Evolutionary conservation across 352 stramenopile species (phyloP).

Genomic region (Globisporangium apiculatum): DNA sequence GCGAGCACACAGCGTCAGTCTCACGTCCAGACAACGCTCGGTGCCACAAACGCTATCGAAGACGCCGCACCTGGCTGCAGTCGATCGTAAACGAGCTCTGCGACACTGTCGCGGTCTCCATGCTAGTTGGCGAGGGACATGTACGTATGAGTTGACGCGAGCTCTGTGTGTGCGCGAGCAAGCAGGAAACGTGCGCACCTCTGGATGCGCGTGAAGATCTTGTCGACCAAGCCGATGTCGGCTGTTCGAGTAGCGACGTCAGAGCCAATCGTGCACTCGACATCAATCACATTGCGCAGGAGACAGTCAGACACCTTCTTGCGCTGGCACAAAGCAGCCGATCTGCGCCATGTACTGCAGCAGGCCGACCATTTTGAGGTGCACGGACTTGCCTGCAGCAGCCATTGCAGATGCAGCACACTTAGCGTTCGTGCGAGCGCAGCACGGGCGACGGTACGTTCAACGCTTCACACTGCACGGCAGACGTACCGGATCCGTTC

Average conservation of each 20-base stretch:
- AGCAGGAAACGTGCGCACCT: constrained; percentile 26
- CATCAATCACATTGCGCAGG: neutral
- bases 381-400: constrained; percentile 75
- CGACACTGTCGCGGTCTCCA: constrained; percentile 66
- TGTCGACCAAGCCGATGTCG: constrained; percentile 62
- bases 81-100: constrained; percentile 88
- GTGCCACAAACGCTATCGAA: neutral
- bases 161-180: too few relatives aligned
- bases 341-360: constrained; percentile 85
- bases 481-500: constrained; percentile 68
- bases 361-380: constrained; percentile 79
- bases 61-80: constrained; percentile 58
- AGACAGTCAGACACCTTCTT: constrained; percentile 29
- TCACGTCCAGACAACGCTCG: neutral
- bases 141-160: too few relatives aligned
- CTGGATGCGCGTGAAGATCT: constrained; percentile 78
- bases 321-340: constrained; percentile 68
- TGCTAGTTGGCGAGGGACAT: constrained; percentile 18
- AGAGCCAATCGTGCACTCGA: neutral
- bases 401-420: neutral
- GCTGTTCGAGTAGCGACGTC: constrained; percentile 20
- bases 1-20: neutral
- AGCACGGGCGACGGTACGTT: too few relatives aligned
- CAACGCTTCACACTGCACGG: neutral
- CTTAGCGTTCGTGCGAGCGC: neutral